Evolutionary conservation across 2,329 filamentous ascomycete genomes (phyloP).

Genomic region (Fusarium dlaminii): DNA sequence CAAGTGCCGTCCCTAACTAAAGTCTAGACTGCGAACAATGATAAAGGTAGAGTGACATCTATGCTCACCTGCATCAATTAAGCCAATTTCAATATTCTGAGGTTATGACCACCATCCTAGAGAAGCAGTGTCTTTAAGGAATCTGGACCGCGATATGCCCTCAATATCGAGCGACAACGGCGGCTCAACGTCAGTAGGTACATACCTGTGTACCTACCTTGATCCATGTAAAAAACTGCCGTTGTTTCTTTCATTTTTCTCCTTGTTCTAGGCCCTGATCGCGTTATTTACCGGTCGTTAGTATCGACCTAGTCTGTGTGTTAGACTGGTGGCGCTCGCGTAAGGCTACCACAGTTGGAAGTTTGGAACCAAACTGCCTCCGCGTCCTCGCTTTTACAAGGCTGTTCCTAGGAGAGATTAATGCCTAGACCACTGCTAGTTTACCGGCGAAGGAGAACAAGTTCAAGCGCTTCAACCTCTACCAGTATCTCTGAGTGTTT

Average conservation of each 20-base stretch:
- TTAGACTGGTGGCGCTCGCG: constrained; percentile 34
- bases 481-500: background rate
- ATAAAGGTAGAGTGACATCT: constrained; percentile 12
- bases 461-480: constrained; percentile 7
- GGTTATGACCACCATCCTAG: background rate
- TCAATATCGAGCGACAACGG: background rate
- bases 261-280: constrained; percentile 35
- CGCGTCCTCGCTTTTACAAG: constrained; percentile 25
- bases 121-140: background rate
- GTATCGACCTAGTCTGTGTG: constrained; percentile 5
- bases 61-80: background rate
- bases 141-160: constrained; percentile 1
- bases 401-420: constrained; percentile 32
- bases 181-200: background rate
- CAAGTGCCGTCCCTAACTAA: constrained; percentile 17
- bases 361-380: background rate
- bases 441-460: constrained; percentile 13
- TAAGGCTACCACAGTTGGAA: constrained; percentile 24
- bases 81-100: constrained; percentile 3
- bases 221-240: background rate
- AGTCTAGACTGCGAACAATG: background rate
- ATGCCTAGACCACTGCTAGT: constrained; percentile 27
- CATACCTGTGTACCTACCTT: background rate
- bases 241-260: constrained; percentile 4
- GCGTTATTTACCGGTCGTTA: constrained; percentile 16